phyloP scores from a whole-genome alignment of 2,329 filamentous ascomycete species.

The Didymella keratinophila region DNA sequence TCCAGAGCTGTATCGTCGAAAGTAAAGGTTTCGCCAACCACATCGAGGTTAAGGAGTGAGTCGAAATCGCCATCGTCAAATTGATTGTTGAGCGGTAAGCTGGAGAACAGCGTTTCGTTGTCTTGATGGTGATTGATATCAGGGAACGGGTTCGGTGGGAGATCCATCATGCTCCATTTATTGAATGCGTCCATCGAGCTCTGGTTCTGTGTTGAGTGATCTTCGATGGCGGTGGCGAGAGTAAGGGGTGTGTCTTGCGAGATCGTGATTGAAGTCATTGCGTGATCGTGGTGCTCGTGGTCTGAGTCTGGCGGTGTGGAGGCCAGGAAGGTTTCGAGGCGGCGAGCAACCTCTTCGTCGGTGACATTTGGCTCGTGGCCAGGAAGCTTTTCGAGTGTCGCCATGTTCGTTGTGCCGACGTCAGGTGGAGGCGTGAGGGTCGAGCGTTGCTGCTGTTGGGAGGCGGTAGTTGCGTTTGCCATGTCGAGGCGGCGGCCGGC shows the following conservation, averaged over 20 bases:
- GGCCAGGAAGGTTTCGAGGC: conserved; percentile 60
- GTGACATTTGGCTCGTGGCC: conserved; percentile 42
- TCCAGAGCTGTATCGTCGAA: conserved; percentile 43
- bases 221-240: conserved; percentile 18
- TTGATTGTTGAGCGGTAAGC: conserved; percentile 48
- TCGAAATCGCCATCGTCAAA: conserved; percentile 54
- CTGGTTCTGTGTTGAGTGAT: conserved; percentile 2
- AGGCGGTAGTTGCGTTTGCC: conserved; percentile 19
- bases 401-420: conserved; percentile 45
- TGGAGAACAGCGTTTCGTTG: conserved; percentile 46
- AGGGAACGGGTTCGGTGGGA: conserved; percentile 31
- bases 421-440: conserved; percentile 54
- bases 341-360: conserved; percentile 58
- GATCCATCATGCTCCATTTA: conserved; percentile 33
- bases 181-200: conserved; percentile 18
- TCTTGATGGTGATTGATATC: conserved; percentile 46
- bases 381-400: conserved; percentile 42
- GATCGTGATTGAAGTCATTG: conserved; percentile 43
- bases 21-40: conserved; percentile 49
- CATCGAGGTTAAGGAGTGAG: conserved; percentile 51
- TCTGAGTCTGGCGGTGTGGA: conserved; percentile 58
- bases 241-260: conserved; percentile 31
- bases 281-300: conserved; percentile 42
- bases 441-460: conserved; percentile 30
- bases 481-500: conserved; percentile 54